phyloP scores from a whole-genome alignment of 2,329 filamentous ascomycete species.

The Ophiocordyceps camponoti-floridani region DNA sequence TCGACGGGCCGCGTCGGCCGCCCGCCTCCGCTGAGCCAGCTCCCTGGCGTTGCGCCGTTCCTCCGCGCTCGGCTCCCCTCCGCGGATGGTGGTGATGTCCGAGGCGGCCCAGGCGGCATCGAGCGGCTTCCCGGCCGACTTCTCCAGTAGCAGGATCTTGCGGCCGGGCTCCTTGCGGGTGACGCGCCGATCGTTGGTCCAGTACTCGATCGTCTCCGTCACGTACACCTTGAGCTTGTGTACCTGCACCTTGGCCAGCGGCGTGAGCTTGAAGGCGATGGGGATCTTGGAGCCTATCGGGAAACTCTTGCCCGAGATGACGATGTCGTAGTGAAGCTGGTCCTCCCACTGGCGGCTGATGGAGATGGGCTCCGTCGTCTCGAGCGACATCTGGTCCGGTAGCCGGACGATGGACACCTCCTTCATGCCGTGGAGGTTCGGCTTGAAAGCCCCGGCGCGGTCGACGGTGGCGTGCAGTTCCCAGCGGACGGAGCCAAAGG shows the following conservation, averaged over 20 bases:
- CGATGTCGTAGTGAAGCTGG: conserved; percentile 86
- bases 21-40: conserved; percentile 29
- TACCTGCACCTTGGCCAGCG: conserved; percentile 80
- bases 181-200: conserved; percentile 69
- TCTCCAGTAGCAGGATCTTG: conserved; percentile 78
- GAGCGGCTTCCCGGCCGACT: conserved; percentile 61
- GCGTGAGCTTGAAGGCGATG: conserved; percentile 86
- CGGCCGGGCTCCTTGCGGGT: conserved; percentile 69
- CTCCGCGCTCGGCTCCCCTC: conserved; percentile 50
- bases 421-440: conserved; percentile 66
- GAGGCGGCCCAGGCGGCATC: conserved; percentile 58
- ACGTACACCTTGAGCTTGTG: conserved; percentile 85
- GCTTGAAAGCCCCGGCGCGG: conserved; percentile 74
- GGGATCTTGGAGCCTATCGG: conserved; percentile 75
- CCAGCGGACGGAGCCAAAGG: conserved; percentile 75
- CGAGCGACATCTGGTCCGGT: conserved; percentile 71
- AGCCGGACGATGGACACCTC: conserved; percentile 74
- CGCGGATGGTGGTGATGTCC: conserved; percentile 57
- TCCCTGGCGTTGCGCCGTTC: conserved; percentile 29
- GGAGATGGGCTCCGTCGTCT: conserved; percentile 83
- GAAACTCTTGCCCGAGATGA: conserved; percentile 91
- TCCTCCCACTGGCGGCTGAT: conserved; percentile 92
- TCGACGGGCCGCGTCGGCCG: conserved; percentile 29
- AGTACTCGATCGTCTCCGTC: conserved; percentile 83
- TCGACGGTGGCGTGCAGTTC: conserved; percentile 74